Percentiles rank a stretch among this genome's conserved stretches.
Evolutionary conservation across 345 rosid species (phyloP).

Genomic region (Mercurialis annua): DNA sequence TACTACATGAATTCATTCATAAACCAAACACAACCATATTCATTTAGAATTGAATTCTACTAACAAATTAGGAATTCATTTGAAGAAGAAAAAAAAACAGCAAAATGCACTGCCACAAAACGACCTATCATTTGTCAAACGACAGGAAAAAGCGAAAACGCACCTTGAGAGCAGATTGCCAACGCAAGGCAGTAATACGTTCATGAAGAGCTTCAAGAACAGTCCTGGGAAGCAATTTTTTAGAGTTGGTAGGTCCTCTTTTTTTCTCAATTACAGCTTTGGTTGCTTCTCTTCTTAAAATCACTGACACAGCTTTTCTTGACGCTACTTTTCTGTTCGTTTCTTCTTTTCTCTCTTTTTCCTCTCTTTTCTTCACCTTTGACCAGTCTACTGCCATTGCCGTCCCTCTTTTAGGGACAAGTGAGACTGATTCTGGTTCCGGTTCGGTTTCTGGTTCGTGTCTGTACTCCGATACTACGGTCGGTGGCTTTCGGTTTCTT

Average conservation of each 20-base stretch:
- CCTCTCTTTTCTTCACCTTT: constrained; percentile 44
- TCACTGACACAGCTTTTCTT: constrained; percentile 69
- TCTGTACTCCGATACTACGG: constrained; percentile 19
- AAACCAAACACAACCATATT: too few species aligned
- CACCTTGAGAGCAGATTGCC: constrained; percentile 93
- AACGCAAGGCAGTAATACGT: constrained; percentile 71
- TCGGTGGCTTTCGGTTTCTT: not conserved
- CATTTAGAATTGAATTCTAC: too few species aligned
- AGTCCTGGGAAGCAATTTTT: constrained; percentile 69
- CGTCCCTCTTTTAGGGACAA: constrained; percentile 1
- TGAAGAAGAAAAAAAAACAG: too few species aligned
- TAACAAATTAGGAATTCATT: too few species aligned
- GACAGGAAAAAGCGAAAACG: too few species aligned
- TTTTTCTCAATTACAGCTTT: constrained; percentile 78
- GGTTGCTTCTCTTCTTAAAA: constrained; percentile 77
- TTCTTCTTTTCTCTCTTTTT: constrained; percentile 48
- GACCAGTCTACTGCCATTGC: constrained; percentile 34
- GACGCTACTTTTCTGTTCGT: constrained; percentile 68
- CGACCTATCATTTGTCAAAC: too few species aligned
- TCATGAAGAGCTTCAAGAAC: constrained; percentile 90
- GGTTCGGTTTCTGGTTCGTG: not conserved
- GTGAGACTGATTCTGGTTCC: constrained; percentile 1
- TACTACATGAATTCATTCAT: too few species aligned
- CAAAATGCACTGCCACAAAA: too few species aligned
- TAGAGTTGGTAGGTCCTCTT: constrained; percentile 58